Percentiles rank a stretch among this genome's conserved stretches.
These are phyloP conservation scores for Solanum paucissectum DNA, from an alignment of 257 asterid species.

Conservation along the genomic window DNA sequence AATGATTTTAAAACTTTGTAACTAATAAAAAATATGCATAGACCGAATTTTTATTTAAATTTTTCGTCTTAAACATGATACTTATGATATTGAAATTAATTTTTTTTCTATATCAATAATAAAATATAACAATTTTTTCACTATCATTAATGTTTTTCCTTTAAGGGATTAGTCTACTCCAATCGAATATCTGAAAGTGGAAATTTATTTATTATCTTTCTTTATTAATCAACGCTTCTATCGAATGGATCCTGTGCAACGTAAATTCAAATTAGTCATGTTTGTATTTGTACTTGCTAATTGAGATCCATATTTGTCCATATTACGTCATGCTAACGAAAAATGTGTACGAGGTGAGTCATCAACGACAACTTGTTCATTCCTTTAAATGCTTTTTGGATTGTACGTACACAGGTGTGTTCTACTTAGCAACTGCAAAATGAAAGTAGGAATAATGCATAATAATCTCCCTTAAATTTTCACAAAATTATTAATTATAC, in stretches of 20 bases:
- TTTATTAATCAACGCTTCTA: neutral
- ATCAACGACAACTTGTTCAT: too few species aligned
- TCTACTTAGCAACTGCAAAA: too few species aligned
- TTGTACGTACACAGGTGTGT: neutral
- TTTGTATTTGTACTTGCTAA: too few species aligned
- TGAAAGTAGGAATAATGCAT: too few species aligned
- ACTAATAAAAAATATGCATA: neutral
- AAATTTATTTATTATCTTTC: too few species aligned
- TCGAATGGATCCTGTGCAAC: neutral
- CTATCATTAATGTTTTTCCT: neutral
- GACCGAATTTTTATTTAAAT: neutral
- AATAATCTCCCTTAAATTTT: too few species aligned
- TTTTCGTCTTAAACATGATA: neutral
- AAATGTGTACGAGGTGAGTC: too few species aligned
- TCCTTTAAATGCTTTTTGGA: too few species aligned
- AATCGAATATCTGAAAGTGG: too few species aligned
- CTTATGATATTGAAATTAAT: neutral
- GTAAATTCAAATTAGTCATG: too few species aligned
- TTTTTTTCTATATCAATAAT: neutral
- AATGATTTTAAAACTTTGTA: neutral
- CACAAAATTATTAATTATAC: too few species aligned
- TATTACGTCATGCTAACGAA: too few species aligned
- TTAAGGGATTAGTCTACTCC: neutral
- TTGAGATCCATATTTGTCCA: neutral
- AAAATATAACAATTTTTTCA: neutral